Percentiles rank a stretch among this genome's conserved stretches.
phyloP scores from a whole-genome alignment of 768 basidiomycete genomes.

The Psilocybe sp. region DNA sequence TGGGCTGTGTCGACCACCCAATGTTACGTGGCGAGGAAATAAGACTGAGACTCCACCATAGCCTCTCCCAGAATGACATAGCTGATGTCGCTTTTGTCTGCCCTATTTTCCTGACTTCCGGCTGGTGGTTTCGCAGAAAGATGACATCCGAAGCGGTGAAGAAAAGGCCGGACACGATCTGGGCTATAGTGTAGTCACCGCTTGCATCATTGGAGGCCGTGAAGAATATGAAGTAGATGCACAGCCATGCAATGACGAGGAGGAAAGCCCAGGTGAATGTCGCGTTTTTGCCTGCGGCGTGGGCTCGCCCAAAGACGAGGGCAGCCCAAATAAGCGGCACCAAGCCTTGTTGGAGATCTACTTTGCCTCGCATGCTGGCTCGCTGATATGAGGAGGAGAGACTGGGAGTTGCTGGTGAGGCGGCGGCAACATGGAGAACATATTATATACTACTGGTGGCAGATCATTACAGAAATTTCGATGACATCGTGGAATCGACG shows the following conservation, averaged over 20 bases:
- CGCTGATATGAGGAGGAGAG: neutral
- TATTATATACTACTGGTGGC: too few species aligned
- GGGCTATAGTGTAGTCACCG: neutral
- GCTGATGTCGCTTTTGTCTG: too few species aligned
- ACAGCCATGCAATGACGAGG: slow-evolving; percentile 1
- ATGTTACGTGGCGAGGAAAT: too few species aligned
- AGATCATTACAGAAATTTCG: too few species aligned
- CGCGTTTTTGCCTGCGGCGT: neutral
- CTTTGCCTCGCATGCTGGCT: neutral
- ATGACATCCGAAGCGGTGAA: too few species aligned
- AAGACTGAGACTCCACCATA: too few species aligned
- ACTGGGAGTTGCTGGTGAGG: too few species aligned
- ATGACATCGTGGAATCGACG: too few species aligned
- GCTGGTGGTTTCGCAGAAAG: too few species aligned
- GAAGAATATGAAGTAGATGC: neutral
- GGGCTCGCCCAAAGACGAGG: neutral
- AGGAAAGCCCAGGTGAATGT: slow-evolving; percentile 1
- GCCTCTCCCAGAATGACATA: too few species aligned
- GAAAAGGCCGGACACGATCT: neutral
- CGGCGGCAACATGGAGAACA: too few species aligned
- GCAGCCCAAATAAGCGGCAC: neutral
- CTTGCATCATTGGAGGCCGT: neutral
- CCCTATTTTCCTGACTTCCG: too few species aligned
- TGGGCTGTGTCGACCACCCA: neutral
- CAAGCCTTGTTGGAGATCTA: neutral